Percentiles rank a stretch among this genome's conserved stretches.
Evolutionary conservation across 306 rosid species (phyloP).

Genomic region (Inga laurina): DNA sequence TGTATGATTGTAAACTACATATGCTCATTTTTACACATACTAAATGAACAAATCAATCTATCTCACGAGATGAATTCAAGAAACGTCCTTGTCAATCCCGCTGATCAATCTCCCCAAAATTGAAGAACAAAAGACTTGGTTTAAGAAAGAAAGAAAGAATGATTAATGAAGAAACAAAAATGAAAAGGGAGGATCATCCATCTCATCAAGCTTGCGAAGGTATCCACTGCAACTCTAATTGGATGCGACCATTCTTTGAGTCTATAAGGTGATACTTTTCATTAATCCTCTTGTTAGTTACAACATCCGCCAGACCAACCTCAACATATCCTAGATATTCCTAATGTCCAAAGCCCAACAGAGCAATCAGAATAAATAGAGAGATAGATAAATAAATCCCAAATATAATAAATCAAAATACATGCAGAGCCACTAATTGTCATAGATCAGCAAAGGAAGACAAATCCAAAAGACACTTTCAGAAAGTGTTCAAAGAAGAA

Average conservation of each 20-base stretch:
- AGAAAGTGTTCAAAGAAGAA: not conserved
- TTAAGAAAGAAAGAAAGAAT: slow-evolving; percentile 7
- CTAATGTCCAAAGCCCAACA: slow-evolving; percentile 39
- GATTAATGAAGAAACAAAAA: not conserved
- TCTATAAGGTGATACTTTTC: slow-evolving; percentile 90
- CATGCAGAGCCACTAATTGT: not conserved
- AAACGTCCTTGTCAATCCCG: not conserved
- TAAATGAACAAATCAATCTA: slow-evolving; percentile 24
- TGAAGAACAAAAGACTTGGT: slow-evolving; percentile 5
- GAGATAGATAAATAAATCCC: not conserved
- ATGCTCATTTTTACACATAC: not conserved
- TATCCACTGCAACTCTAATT: slow-evolving; percentile 91
- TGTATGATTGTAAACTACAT: not conserved
- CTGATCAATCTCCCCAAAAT: not conserved
- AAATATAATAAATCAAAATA: too few species aligned
- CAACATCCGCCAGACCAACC: slow-evolving; percentile 70
- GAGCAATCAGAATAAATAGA: not conserved
- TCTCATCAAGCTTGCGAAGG: slow-evolving; percentile 37
- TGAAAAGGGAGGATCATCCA: not conserved
- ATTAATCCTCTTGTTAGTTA: slow-evolving; percentile 74
- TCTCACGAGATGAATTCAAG: not conserved
- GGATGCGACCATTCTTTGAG: slow-evolving; percentile 92
- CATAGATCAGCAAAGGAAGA: not conserved
- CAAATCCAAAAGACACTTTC: slow-evolving; percentile 2
- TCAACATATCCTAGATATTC: slow-evolving; percentile 78